Conservation (phyloP, 371 early-diverging fungal species). For the Batkoa obscura region DNA sequence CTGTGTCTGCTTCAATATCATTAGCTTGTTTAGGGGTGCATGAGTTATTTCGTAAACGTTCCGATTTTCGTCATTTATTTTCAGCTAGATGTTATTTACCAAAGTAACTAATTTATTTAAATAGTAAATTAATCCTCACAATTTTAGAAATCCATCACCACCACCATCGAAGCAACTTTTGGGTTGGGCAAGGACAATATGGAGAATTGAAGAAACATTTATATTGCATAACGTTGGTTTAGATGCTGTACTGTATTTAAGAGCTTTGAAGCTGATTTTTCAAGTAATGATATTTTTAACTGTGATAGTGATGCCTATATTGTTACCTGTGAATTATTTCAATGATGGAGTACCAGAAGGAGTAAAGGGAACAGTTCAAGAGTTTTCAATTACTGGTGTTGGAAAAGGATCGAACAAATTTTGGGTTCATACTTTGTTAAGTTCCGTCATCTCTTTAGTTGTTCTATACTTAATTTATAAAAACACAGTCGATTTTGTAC, state of each 20-base stretch:
- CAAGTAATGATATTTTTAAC: constrained; percentile 27
- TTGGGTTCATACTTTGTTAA: constrained; percentile 22
- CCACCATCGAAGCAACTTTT: background rate
- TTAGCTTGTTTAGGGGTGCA: background rate
- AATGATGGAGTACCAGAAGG: constrained; percentile 3
- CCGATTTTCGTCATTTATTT: constrained; percentile 6
- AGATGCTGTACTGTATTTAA: constrained; percentile 42
- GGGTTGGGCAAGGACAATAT: constrained; percentile 2
- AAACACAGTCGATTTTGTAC: constrained; percentile 22
- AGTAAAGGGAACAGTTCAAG: constrained; percentile 9
- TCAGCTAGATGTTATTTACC: constrained; percentile 1
- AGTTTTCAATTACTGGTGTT: constrained; percentile 23
- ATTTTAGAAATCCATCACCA: background rate
- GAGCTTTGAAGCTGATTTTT: constrained; percentile 38
- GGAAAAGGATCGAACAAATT: constrained; percentile 13
- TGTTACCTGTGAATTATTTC: constrained; percentile 28
- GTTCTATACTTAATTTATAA: constrained; percentile 28
- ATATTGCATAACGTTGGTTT: constrained; percentile 22
- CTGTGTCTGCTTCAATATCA: background rate
- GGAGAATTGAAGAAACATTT: background rate
- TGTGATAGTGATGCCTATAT: constrained; percentile 20
- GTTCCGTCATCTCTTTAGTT: constrained; percentile 13
- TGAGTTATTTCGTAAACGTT: background rate
- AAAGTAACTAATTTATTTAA: background rate
- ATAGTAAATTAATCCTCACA: background rate